Conservation (phyloP, 2,329 filamentous ascomycete species). For the Colletotrichum sp. region DNA sequence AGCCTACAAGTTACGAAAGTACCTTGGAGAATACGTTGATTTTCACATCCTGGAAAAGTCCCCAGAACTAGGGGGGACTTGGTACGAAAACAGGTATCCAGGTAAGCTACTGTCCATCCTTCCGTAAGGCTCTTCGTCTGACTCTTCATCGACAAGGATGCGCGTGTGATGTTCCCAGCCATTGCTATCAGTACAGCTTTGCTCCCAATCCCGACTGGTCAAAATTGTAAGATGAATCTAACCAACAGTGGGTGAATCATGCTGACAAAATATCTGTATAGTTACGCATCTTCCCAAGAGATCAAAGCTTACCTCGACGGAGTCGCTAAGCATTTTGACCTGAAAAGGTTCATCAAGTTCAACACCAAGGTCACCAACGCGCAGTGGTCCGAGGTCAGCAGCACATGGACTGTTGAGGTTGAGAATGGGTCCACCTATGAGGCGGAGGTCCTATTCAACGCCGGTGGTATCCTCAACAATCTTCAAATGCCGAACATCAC, state of each 20-base stretch:
- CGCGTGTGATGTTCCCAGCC: neutral
- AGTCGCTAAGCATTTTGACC: neutral
- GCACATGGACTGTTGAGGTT: neutral
- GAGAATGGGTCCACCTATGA: neutral
- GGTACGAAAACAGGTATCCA: neutral
- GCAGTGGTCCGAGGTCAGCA: neutral
- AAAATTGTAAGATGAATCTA: neutral
- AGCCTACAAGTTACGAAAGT: neutral
- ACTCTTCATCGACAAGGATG: neutral
- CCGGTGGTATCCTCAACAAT: neutral
- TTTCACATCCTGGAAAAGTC: neutral
- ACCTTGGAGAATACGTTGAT: neutral
- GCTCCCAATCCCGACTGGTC: neutral
- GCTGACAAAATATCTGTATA: neutral
- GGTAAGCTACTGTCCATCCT: neutral
- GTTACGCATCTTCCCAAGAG: neutral
- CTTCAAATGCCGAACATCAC: neutral
- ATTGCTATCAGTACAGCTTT: neutral
- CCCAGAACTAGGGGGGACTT: neutral
- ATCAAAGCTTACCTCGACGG: neutral
- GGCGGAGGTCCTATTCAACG: neutral
- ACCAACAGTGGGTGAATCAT: too few species aligned
- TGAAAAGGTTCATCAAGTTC: neutral
- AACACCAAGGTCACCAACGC: neutral
- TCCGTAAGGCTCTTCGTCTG: rapidly evolving